These are phyloP conservation scores for Microdochium trichocladiopsis DNA, from an alignment of 2,329 filamentous ascomycete genomes.

Conservation along the genomic window DNA sequence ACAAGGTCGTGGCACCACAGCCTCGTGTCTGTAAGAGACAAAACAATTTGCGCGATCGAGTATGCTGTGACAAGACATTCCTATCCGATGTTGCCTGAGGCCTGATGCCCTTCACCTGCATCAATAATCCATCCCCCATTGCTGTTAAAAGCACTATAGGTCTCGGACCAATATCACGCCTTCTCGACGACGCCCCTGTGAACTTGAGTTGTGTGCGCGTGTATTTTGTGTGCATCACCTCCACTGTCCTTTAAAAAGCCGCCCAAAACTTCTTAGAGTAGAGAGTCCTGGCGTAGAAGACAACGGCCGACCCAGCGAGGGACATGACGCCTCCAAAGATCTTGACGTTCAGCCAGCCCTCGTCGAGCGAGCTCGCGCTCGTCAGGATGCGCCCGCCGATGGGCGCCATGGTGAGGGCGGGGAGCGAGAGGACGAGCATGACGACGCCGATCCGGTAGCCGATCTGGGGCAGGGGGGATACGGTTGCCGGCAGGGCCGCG, in stretches of 20 bases:
- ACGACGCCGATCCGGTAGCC: slow-evolving; percentile 1
- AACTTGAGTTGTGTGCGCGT: too few species aligned
- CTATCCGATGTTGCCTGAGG: not conserved
- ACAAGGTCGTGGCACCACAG: not conserved
- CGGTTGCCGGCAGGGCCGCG: too few species aligned
- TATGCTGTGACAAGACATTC: not conserved
- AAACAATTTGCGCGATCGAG: not conserved
- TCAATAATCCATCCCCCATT: not conserved
- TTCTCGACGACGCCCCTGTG: not conserved
- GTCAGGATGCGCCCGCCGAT: not conserved
- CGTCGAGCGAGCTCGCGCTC: not conserved
- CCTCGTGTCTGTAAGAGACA: not conserved
- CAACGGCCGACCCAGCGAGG: not conserved
- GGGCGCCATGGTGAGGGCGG: slow-evolving; percentile 1
- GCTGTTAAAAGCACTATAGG: not conserved
- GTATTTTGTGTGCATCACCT: not conserved
- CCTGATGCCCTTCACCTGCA: not conserved
- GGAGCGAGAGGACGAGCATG: not conserved
- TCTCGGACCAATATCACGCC: not conserved
- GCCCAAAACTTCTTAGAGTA: not conserved
- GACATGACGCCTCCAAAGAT: slow-evolving; percentile 1
- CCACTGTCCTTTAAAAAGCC: not conserved
- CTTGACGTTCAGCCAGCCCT: slow-evolving; percentile 1
- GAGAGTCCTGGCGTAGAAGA: not conserved
- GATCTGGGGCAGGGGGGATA: slow-evolving; percentile 1